Evolutionary conservation across 2,329 filamentous ascomycete genomes (phyloP).

Genomic region (Onygenales sp.): DNA sequence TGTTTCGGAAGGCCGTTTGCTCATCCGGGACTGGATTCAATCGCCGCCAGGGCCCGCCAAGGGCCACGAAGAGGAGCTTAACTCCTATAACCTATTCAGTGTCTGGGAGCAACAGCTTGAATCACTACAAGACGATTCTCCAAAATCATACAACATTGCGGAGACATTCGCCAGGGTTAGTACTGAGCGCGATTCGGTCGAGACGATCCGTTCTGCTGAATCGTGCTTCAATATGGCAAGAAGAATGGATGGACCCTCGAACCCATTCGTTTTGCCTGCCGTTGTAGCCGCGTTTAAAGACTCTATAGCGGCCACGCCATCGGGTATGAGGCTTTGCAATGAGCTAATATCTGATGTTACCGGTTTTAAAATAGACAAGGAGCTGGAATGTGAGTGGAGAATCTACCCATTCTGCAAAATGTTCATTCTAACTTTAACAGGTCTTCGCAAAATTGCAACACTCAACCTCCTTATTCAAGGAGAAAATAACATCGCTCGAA

Average conservation of each 20-base stretch:
- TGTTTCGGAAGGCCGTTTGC: constrained; percentile 40
- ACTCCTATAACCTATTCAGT: constrained; percentile 12
- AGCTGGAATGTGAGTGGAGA: constrained; percentile 31
- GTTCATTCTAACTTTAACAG: constrained; percentile 20
- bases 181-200: constrained; percentile 21
- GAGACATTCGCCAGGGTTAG: constrained; percentile 33
- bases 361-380: constrained; percentile 37
- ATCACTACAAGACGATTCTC: constrained; percentile 19
- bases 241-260: constrained; percentile 26
- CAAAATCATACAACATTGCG: constrained; percentile 29
- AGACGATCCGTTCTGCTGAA: constrained; percentile 19
- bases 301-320: constrained; percentile 37
- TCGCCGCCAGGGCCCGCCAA: constrained; percentile 6
- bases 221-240: constrained; percentile 26
- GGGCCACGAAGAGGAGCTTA: not conserved
- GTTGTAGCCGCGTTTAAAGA: constrained; percentile 41
- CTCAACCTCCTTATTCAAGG: constrained; percentile 46
- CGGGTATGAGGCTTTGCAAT: constrained; percentile 47
- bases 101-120: constrained; percentile 30
- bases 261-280: constrained; percentile 38
- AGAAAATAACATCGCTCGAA: constrained; percentile 37
- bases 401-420: not conserved
- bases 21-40: constrained; percentile 37
- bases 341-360: constrained; percentile 53
- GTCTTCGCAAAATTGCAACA: constrained; percentile 40